Percentiles rank a stretch among this genome's conserved stretches.
Evolutionary conservation across 108 stramenopile species (phyloP).

Genomic region (Pseudonitzschia delicatissima): DNA sequence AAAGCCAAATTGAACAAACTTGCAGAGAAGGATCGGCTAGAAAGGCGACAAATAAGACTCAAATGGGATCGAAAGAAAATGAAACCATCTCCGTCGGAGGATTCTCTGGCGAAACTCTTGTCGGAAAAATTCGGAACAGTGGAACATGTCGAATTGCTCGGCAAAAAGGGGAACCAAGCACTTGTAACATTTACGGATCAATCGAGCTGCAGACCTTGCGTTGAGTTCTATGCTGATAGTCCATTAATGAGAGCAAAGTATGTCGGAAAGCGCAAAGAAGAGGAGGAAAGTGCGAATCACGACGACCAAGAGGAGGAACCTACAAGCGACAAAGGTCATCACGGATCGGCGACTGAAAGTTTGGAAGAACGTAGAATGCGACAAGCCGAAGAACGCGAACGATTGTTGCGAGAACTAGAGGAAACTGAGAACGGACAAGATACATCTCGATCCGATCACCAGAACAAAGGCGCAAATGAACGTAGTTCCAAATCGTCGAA

Average conservation of each 20-base stretch:
- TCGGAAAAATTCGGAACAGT: conserved; percentile 57
- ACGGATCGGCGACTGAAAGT: conserved; percentile 32
- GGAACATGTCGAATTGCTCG: conserved; percentile 69
- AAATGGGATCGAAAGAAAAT: conserved; percentile 84
- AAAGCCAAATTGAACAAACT: conserved; percentile 16
- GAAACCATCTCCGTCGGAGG: conserved; percentile 53
- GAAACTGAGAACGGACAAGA: not conserved
- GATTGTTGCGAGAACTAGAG: conserved; percentile 64
- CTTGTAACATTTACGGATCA: conserved; percentile 62
- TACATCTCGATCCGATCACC: not conserved
- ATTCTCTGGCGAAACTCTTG: conserved; percentile 53
- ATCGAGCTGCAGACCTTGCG: conserved; percentile 66
- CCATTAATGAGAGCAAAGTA: conserved; percentile 75
- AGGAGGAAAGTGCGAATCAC: conserved; percentile 23
- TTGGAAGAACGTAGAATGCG: conserved; percentile 59
- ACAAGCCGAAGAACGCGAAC: conserved; percentile 76
- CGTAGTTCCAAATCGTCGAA: conserved; percentile 1
- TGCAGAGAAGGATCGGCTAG: conserved; percentile 31
- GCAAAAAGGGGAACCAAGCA: conserved; percentile 75
- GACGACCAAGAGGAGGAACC: conserved; percentile 6
- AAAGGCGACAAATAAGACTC: conserved; percentile 69
- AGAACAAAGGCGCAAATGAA: not conserved
- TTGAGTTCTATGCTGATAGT: conserved; percentile 59
- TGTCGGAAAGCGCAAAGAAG: conserved; percentile 62
- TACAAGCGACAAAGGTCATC: not conserved